phyloP scores from a whole-genome alignment of 1,139 yeast species.

The Diutina sp. region DNA sequence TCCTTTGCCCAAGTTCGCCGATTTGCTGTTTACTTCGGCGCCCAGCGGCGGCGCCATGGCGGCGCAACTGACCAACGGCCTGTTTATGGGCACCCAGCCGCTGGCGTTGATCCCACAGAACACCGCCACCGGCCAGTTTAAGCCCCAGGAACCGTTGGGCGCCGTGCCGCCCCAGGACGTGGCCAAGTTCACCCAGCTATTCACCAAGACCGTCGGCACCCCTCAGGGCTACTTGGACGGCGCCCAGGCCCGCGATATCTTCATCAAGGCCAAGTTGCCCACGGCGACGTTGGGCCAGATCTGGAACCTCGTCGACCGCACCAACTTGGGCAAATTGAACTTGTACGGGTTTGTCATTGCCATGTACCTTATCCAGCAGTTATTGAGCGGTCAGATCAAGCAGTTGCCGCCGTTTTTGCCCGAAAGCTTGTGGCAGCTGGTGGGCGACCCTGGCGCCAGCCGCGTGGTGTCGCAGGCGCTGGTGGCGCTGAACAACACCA shows the following conservation, averaged over 20 bases:
- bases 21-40: conserved; percentile 15
- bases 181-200: conserved; percentile 60
- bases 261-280: conserved; percentile 78
- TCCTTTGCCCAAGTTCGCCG: conserved; percentile 43
- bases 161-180: conserved; percentile 53
- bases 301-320: conserved; percentile 79
- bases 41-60: conserved; percentile 8
- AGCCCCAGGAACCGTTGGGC: conserved; percentile 38
- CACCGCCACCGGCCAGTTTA: conserved; percentile 17
- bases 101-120: conserved; percentile 23
- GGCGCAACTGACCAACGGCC: conserved; percentile 26
- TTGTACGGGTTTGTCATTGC: conserved; percentile 77
- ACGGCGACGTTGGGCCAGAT: conserved; percentile 66
- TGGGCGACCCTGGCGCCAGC: conserved; percentile 8
- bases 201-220: conserved; percentile 60
- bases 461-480: conserved; percentile 35
- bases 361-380: conserved; percentile 86
- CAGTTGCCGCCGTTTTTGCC: conserved; percentile 65
- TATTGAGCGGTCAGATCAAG: conserved; percentile 52
- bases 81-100: conserved; percentile 40
- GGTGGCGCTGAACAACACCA: conserved; percentile 35
- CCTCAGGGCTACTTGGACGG: conserved; percentile 44
- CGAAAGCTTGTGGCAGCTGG: conserved; percentile 51
- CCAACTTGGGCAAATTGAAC: conserved; percentile 57
- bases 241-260: conserved; percentile 67